Evolutionary conservation across 164 flowering plant genomes (phyloP), one percentile per base, ranked within the genome.

Genomic region (Houttuynia cordata): DNA sequence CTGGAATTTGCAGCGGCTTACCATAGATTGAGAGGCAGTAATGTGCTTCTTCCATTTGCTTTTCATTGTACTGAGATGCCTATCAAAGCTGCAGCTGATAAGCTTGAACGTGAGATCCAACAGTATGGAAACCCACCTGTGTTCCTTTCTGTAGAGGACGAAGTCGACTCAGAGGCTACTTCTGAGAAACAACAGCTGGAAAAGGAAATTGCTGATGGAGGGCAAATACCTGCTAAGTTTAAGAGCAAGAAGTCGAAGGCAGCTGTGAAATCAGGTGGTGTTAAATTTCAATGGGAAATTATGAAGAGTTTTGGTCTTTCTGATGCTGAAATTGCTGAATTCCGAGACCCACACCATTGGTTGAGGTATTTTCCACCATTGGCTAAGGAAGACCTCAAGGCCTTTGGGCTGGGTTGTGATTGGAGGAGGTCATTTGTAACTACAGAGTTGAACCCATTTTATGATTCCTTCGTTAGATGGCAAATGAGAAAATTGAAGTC

Each of bases 21-120:
- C 67, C 96, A 92, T 66, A 71, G 98, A 67, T 61, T 91, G 62
- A 76, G 80, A 56, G 98, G 98, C 40, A 82, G 82, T 42, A 88
- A 88, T 74, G 96, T 91, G 12, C 79, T 91, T 1, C 69, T 88
- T 65, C 96, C 96, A 0, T 91, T 91, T 74, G 98, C 75, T 55
- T 91, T 91, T 58, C 98, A 88, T 68, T 88, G 94, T 68, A 88
- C 97, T 56, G 96, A 96, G 15, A 91, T 88, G 96, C 96, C 96
- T 13, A 88, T 91, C 57, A 91, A 88, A 80, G 98, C 96, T 23
- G 76, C 96, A 0, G 96, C 97, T 15, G 97, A 91, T 74, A 91
- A 91, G 64, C 81, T 91, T 56, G 68, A 70, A 0, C 62, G 87
- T 24, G 92, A 83, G 74, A 71, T 81, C 24, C 60, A 76, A 54